Evolutionary conservation across 179 eudicot species (phyloP), one percentile per base, ranked within the genome.

Genomic region (Patellifolia procumbens): DNA sequence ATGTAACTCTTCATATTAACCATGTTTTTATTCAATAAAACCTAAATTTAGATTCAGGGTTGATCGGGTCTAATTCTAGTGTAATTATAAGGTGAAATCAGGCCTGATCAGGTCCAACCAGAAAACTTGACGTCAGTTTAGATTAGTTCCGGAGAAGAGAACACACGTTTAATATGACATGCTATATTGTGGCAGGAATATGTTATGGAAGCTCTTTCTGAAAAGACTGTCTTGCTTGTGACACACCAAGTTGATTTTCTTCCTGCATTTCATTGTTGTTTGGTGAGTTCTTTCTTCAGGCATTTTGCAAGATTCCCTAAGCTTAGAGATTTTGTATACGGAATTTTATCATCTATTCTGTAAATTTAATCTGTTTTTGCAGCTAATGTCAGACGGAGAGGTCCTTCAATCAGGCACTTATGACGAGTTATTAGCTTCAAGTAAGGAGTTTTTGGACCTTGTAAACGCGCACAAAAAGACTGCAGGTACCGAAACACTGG

Each of bases 231-330:
- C 79, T 75, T 92, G 76, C 90, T 92, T 70, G 97, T 92, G 73
- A 92, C 96, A 2, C 97, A 91, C 87, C 97, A 92, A 89, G 93
- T 92, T 37, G 97, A 91, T 86, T 92, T 92, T 75, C 93, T 92
- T 72, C 93, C 97, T 13, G 89, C 90, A 61, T 89, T 92, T 80
- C 89, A 92, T 84, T 77, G 72, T 77, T 87, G 92, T 78, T 75
- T 91, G 91, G 97, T 92, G 45, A 86, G 96, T 83, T 82, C 7
- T 28, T 60, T 35, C 43, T 66, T 42, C 34, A 51, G 56, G 4
- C 16, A 5, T 51, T 51, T 37, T 45, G 37, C 7, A 43, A 24
- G 16, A 6, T 22, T 7, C 15, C 5, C 15, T 51, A 51, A 51
- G 7, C 61, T 31, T 7, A 13, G 35, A 42, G n/a, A n/a, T n/a